Base-by-base conservation (phyloP, 805 yeast species). In the Cyberlindnera euphorbiiphila region DNA sequence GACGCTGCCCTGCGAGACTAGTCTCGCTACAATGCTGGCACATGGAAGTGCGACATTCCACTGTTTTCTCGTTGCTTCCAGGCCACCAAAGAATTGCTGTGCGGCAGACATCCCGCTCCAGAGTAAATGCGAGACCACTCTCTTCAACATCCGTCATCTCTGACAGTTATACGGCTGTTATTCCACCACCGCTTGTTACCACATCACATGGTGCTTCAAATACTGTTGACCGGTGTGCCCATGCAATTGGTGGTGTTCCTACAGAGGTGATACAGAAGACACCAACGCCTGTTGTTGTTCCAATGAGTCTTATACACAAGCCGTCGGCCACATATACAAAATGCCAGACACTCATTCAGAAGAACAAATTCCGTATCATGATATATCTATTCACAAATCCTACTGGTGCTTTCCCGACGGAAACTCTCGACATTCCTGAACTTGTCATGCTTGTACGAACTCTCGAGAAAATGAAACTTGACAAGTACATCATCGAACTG, bases 61-160 rank as follows among this genome's bases (percentile, higher is more conserved):
- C n/a, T n/a, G n/a, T 25, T 4, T 4, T 29, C 11, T 17, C 29
- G n/a, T 13, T 34, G 9, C 33, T 18, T 10, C 34, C 28, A 12
- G 29, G 17, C 2, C 21, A 34, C 25, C 41, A 37, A 26, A 8
- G 29, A 24, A 25, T 25, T 12, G 6, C 31, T 8, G 30, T 39
- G 35, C 43, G 43, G 39, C 43, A 39, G 30, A 34, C 39, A 4
- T 35, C 37, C 18, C 30, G 29, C 12, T 26, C 43, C 14, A n/a
- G 33, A 18, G 27, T 34, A 21, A 38, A 33, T 32, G 26, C 38
- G 13, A 26, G 43, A 15, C 43, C 39, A 18, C 24, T 39, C 6
- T 26, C 39, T 1, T 34, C 43, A 12, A 31, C 43, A 4, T 28
- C 36, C 16, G 36, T 32, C 18, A 27, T 31, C 22, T 19, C 13